A percentile compares a stretch with the other conserved stretches of the same genome.
Conservation (phyloP, 23 red algal species). For the Gracilaria gracilis region DNA sequence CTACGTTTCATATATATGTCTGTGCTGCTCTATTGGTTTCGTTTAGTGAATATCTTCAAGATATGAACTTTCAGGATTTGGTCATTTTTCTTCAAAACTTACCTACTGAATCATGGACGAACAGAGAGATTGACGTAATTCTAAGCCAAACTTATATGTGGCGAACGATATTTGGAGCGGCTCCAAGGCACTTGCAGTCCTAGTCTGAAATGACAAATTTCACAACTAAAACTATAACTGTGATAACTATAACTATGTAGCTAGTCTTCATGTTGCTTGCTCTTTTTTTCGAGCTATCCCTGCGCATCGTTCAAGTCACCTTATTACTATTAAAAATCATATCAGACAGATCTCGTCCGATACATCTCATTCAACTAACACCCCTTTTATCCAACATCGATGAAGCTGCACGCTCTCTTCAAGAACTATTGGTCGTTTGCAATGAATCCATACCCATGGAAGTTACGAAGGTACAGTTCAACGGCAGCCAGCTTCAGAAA, state of each 20-base stretch:
- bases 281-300: not conserved
- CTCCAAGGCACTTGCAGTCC: constrained; percentile 67
- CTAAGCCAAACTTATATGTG: constrained; percentile 90
- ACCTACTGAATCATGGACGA: constrained; percentile 86
- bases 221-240: not conserved
- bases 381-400: not conserved
- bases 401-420: not conserved
- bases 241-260: not conserved
- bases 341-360: not conserved
- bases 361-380: not conserved
- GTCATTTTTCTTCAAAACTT: constrained; percentile 98
- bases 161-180: constrained; percentile 75
- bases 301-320: no score
- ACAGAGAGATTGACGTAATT: constrained; percentile 81
- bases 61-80: constrained; percentile 89
- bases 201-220: not conserved
- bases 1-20: constrained; percentile 92
- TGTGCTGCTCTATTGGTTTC: constrained; percentile 89
- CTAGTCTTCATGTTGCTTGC: not conserved
- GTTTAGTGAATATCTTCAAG: constrained; percentile 76
- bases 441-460: not conserved
- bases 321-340: no score
- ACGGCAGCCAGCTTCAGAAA: no score
- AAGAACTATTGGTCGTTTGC: no score
- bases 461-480: no score